Evolutionary conservation across 2,329 filamentous ascomycete species (phyloP).

Genomic region (Zasmidium angulare): DNA sequence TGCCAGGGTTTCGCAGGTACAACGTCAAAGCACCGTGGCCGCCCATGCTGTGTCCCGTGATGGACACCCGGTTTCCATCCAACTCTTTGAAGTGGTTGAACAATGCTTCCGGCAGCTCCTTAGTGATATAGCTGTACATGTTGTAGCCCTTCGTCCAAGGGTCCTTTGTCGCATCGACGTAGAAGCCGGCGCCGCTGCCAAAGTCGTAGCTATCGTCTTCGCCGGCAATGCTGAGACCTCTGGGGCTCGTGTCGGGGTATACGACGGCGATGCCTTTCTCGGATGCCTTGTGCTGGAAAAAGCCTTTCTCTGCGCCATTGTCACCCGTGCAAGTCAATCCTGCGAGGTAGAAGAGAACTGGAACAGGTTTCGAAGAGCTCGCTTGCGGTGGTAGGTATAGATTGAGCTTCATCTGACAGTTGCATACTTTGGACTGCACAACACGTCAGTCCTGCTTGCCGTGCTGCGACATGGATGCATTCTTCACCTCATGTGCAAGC

Average conservation of each 20-base stretch:
- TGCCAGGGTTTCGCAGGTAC: slow-evolving; percentile 86
- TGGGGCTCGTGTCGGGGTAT: slow-evolving; percentile 92
- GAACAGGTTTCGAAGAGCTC: slow-evolving; percentile 62
- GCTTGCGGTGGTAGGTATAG: slow-evolving; percentile 82
- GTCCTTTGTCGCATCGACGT: slow-evolving; percentile 76
- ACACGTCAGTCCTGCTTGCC: background rate
- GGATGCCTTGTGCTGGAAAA: slow-evolving; percentile 82
- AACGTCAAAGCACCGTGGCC: slow-evolving; percentile 92
- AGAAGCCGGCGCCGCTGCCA: slow-evolving; percentile 89
- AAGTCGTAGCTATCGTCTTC: slow-evolving; percentile 92
- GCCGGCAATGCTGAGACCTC: slow-evolving; percentile 74
- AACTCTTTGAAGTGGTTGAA: slow-evolving; percentile 71
- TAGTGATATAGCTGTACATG: slow-evolving; percentile 92
- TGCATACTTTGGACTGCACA: slow-evolving; percentile 65
- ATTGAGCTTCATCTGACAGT: slow-evolving; percentile 89
- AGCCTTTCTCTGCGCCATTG: slow-evolving; percentile 73
- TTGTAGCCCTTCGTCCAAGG: slow-evolving; percentile 79
- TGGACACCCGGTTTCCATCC: slow-evolving; percentile 70
- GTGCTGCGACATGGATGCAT: background rate
- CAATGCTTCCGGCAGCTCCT: slow-evolving; percentile 77
- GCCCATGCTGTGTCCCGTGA: slow-evolving; percentile 96
- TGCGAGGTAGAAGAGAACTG: slow-evolving; percentile 88
- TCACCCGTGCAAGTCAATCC: slow-evolving; percentile 94
- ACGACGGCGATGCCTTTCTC: slow-evolving; percentile 84
- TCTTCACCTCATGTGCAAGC: slow-evolving; percentile 66